These are phyloP conservation scores for Coelastrella sp. DNA, from an alignment of 139 green algal genomes.

Conservation along the genomic window DNA sequence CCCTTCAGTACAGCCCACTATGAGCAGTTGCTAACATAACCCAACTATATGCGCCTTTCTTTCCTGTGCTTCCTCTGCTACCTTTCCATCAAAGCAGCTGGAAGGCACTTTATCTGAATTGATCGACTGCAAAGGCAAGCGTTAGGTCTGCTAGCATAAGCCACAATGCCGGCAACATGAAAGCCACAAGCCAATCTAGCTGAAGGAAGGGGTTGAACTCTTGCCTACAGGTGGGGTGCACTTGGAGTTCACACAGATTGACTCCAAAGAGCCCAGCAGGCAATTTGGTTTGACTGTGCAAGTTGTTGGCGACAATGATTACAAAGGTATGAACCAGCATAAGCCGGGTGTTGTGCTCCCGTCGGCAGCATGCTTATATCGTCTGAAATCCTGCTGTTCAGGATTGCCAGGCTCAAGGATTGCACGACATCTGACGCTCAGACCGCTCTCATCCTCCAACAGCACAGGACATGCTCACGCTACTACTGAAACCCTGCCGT, in stretches of 20 bases:
- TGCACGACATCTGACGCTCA: too few relatives aligned
- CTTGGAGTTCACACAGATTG: conserved; percentile 54
- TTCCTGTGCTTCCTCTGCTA: too few relatives aligned
- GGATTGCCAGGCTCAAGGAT: too few relatives aligned
- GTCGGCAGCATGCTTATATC: neutral
- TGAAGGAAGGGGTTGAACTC: neutral
- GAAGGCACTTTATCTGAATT: too few relatives aligned
- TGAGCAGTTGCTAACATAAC: too few relatives aligned
- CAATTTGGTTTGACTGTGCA: conserved; percentile 45
- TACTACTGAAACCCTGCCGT: neutral
- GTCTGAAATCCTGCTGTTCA: neutral
- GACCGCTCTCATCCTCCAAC: too few relatives aligned
- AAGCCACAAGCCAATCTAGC: too few relatives aligned
- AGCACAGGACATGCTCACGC: neutral
- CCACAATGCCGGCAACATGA: too few relatives aligned
- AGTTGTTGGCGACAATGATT: conserved; percentile 25
- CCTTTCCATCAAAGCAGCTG: too few relatives aligned
- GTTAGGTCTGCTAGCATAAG: too few relatives aligned
- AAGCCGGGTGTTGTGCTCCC: neutral
- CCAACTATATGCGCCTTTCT: neutral
- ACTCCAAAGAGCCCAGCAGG: conserved; percentile 13
- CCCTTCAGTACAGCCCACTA: too few relatives aligned
- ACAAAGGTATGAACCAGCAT: neutral
- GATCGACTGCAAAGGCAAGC: too few relatives aligned
- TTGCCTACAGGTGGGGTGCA: conserved; percentile 39